Percentiles rank a stretch among this genome's conserved stretches.
phyloP scores from a whole-genome alignment of 345 rosid species.

The Brassica cretica region DNA sequence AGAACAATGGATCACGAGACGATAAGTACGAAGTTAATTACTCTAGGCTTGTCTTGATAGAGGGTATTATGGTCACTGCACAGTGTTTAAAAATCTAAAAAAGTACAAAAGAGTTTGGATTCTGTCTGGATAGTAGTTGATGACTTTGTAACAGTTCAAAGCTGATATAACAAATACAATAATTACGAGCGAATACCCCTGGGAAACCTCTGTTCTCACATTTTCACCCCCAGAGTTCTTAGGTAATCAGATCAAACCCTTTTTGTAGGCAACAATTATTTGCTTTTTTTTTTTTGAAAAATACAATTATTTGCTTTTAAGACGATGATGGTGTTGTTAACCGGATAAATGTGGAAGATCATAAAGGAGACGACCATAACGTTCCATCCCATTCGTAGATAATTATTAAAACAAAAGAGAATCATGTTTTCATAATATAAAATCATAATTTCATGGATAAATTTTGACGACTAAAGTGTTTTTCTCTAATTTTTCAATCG shows the following conservation, averaged over 20 bases:
- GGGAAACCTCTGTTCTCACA: not conserved
- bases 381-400: not conserved
- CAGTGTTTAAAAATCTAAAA: not conserved
- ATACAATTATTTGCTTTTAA: not conserved
- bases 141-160: no score
- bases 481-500: no score
- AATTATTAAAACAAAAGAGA: not conserved
- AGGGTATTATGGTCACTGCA: constrained; percentile 12
- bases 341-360: constrained; percentile 37
- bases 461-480: no score
- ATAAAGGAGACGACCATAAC: not conserved
- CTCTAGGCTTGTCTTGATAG: not conserved
- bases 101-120: not conserved
- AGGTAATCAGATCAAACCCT: not conserved
- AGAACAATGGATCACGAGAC: constrained; percentile 3
- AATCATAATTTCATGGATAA: not conserved
- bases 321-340: constrained; percentile 10
- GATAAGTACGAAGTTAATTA: constrained; percentile 27
- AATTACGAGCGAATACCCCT: not conserved
- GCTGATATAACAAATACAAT: not conserved
- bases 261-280: not conserved
- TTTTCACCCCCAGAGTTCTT: not conserved
- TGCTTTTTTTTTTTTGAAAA: no score
- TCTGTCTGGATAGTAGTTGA: not conserved
- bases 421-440: not conserved